Evolutionary conservation across 371 early-diverging fungal species (phyloP).

Genomic region (Mortierella sp.): DNA sequence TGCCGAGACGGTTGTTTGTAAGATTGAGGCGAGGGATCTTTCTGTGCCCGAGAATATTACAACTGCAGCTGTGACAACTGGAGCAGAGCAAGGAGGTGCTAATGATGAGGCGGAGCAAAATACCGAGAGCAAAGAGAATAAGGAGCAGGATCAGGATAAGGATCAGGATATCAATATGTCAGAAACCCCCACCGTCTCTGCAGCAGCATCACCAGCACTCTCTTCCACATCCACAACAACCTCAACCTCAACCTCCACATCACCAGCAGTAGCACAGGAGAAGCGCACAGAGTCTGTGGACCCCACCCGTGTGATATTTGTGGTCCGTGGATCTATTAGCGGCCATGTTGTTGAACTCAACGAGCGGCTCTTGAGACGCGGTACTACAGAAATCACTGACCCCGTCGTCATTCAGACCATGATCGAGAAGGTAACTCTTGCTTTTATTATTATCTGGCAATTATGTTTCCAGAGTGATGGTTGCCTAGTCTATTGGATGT

Average conservation of each 20-base stretch:
- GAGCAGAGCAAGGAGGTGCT: background rate
- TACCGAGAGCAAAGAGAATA: background rate
- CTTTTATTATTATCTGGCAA: background rate
- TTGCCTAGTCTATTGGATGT: background rate
- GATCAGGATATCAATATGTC: background rate
- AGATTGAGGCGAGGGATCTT: constrained; percentile 42
- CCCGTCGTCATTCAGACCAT: constrained; percentile 34
- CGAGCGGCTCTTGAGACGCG: constrained; percentile 33
- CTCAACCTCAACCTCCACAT: background rate
- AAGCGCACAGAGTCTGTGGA: constrained; percentile 32
- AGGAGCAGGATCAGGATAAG: background rate
- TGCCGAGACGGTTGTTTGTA: constrained; percentile 36
- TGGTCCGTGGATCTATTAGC: constrained; percentile 29
- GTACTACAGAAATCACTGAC: constrained; percentile 23
- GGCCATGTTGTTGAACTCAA: constrained; percentile 52
- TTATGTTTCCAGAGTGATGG: no score
- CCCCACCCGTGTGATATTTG: constrained; percentile 42
- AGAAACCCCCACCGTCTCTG: background rate
- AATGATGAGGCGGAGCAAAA: background rate
- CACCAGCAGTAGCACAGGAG: background rate
- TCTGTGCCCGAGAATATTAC: background rate
- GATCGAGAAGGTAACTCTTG: constrained; percentile 40
- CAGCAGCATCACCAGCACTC: background rate
- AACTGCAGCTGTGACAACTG: background rate
- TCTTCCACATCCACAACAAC: background rate